Base-by-base conservation (phyloP, 2,329 filamentous ascomycete genomes). In the Daldinia sp. region DNA sequence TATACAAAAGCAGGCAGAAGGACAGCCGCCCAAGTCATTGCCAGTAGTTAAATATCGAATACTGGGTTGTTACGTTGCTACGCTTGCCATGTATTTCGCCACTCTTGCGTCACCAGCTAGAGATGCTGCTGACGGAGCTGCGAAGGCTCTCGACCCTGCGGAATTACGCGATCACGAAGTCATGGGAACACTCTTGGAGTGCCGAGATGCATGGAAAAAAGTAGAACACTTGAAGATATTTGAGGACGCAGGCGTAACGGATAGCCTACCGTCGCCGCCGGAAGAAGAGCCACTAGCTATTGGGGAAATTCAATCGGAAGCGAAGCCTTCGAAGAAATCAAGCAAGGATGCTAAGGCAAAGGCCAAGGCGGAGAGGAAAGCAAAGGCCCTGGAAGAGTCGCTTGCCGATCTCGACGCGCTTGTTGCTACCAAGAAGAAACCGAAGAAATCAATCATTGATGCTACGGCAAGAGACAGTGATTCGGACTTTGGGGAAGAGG, bases 401-500 rank as follows among this genome's bases (percentile, higher is more conserved):
- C 77, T 95, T 47, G 89, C 89, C 19, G 88, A 91, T 67, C 84
- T 96, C 13, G 87, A 90, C 53, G 80, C 84, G 30, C 80, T 95
- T 21, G 79, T 87, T 60, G 80, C 79, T 57, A 79, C 72, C 59
- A 75, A 77, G 67, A 79, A 77, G 54, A 78, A 79, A 65, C 76
- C 78, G 73, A 82, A 80, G 67, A 83, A 80, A 64, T 72, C 73
- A 23, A 47, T 37, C n/a, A 17, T 25, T 6, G 64, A 69, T 29
- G 50, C 65, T 17, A 17, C 32, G 17, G 63, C 58, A 15, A 67
- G 78, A 21, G 85, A 85, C 52, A 87, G 90, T 64, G 86, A 92
- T 71, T 96, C 93, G 2, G 95, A 99, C 80, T 94, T 99, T 74
- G 95, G 94, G 70, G 95, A 99, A 72, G 93, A 97, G 75, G 90